Evolutionary conservation across 805 yeast genomes (phyloP).

Genomic region (Lachancea nothofagi): DNA sequence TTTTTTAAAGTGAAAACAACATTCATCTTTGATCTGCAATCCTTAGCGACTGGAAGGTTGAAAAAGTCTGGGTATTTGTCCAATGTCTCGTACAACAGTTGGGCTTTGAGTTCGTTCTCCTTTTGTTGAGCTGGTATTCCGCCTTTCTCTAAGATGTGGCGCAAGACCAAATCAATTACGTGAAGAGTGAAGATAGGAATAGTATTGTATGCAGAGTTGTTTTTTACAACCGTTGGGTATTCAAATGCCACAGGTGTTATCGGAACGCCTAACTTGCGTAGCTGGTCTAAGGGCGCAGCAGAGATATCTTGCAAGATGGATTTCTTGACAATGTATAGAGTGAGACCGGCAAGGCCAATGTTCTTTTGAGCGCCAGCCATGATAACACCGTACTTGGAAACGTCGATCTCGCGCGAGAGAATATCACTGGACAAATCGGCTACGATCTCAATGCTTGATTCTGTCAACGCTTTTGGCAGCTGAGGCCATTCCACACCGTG

Average conservation of each 20-base stretch:
- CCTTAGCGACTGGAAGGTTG: conserved; percentile 57
- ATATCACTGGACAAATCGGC: conserved; percentile 95
- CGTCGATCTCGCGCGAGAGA: conserved; percentile 73
- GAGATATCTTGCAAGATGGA: conserved; percentile 51
- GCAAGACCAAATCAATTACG: conserved; percentile 73
- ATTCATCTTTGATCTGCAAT: conserved; percentile 82
- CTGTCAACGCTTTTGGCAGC: conserved; percentile 44
- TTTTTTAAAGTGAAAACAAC: conserved; percentile 76
- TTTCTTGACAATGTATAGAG: conserved; percentile 86
- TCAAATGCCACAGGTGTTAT: conserved; percentile 85
- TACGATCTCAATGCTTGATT: conserved; percentile 71
- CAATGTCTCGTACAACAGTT: conserved; percentile 55
- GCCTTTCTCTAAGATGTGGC: conserved; percentile 57
- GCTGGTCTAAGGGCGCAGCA: conserved; percentile 54
- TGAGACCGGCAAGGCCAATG: conserved; percentile 93
- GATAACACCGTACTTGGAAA: conserved; percentile 78
- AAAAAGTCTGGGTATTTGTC: conserved; percentile 62
- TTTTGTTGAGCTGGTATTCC: conserved; percentile 62
- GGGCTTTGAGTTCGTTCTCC: conserved; percentile 57
- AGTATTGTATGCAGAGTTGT: conserved; percentile 93
- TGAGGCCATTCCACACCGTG: conserved; percentile 80
- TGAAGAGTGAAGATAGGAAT: conserved; percentile 90
- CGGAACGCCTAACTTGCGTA: conserved; percentile 59
- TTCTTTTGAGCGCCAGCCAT: conserved; percentile 99
- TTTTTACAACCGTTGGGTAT: conserved; percentile 76